Percentiles rank a stretch among this genome's conserved stretches.
These are phyloP conservation scores for Guadua angustifolia DNA, from an alignment of 176 grass and related monocot genomes.

Conservation along the genomic window DNA sequence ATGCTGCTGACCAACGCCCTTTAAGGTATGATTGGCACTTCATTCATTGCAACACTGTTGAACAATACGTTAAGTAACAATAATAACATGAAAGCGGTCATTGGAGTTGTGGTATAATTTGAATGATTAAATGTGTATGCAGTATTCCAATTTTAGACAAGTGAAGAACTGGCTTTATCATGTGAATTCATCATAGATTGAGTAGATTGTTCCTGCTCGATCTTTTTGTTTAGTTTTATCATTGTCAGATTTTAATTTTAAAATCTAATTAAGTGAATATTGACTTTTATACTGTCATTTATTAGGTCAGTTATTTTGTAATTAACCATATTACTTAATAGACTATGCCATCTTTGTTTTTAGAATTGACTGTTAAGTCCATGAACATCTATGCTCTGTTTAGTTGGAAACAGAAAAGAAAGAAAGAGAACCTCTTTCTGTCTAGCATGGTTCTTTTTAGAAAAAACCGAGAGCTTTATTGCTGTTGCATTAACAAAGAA, in stretches of 20 bases:
- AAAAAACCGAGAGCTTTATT: no score
- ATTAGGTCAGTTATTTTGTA: constrained; percentile 1
- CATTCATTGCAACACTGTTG: not conserved
- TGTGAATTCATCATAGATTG: constrained; percentile 11
- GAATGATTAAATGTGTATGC: not conserved
- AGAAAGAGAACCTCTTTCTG: not conserved
- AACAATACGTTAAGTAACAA: not conserved
- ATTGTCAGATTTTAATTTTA: not conserved
- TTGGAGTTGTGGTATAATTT: constrained; percentile 18
- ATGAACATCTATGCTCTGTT: constrained; percentile 1
- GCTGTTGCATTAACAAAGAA: no score
- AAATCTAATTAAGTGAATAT: constrained; percentile 1
- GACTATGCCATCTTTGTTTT: constrained; percentile 21
- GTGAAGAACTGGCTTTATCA: constrained; percentile 10
- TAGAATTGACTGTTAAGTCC: constrained; percentile 11
- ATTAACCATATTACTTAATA: constrained; percentile 27
- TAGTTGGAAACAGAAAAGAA: not conserved
- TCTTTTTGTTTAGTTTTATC: constrained; percentile 40
- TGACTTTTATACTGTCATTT: constrained; percentile 16
- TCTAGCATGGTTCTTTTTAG: not conserved
- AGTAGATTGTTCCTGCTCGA: constrained; percentile 7
- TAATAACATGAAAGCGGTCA: constrained; percentile 14
- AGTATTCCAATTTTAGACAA: not conserved
- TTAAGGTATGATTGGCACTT: constrained; percentile 60
- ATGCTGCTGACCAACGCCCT: constrained; percentile 77